Evolutionary conservation across 495 filamentous ascomycete species (phyloP), one percentile per base, ranked within the genome.

Genomic region (Poronia punctata): DNA sequence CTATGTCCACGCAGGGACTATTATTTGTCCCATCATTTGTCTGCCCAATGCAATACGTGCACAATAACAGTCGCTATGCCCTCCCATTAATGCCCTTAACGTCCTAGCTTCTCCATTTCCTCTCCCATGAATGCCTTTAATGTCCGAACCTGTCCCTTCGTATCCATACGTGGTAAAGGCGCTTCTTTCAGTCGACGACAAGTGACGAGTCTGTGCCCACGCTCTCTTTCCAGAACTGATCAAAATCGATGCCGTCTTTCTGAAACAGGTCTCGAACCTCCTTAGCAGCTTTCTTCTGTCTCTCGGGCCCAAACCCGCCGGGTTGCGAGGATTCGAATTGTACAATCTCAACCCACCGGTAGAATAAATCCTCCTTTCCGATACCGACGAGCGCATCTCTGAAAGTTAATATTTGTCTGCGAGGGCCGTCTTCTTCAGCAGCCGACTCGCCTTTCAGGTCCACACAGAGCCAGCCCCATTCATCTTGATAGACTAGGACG

Each of bases 311-410:
- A 51, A 89, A 89, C 0, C 82, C 82, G 27, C 81, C 86, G 0
- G 84, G 78, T 44, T 72, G 72, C 20, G 74, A 75, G 34, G 83
- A 83, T 62, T 92, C 87, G 52, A 75, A 87, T 59, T 93, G 86
- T 26, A 93, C 70, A 40, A 92, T 60, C 64, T 94, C 87, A 35
- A 89, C 82, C 83, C 84, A 88, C 22, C 80, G 72, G 60, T 80
- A 92, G 63, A 94, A 94, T 6, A 94, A 57, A 40, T 80, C 75
- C 57, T 92, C 87, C 59, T 92, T 89, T 7, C 84, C 84, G 55
- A 88, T 63, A 2, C 68, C 68, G 3, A 74, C 70, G 44, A 93
- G 65, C 32, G 74, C 74, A 28, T 88, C 82, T 54, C 81, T 77
- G 54, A 92, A 88, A 1, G 69, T 65, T 28, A 87, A 65, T 7